Evolutionary conservation across 345 rosid genomes (phyloP), one percentile per base, ranked within the genome.

Genomic region (Raphanus raphanistrum): DNA sequence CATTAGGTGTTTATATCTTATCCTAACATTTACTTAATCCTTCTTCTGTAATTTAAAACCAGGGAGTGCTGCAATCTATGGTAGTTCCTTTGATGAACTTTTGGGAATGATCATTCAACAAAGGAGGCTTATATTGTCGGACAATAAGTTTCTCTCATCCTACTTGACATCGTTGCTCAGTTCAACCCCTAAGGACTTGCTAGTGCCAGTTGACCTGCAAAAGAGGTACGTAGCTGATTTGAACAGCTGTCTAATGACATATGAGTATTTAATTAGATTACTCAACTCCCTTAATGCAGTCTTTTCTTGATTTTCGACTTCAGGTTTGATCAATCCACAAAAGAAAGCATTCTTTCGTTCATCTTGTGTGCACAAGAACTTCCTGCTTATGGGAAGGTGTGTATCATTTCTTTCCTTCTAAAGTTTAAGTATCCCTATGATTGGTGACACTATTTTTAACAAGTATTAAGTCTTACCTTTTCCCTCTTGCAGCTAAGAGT

Each of bases 361-460:
- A 84, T 92, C 68, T 69, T 60, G 50, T 17, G 74, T 80, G 84
- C 86, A 54, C 81, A 88, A 73, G 85, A 85, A 63, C 87, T 88
- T 64, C 87, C 96, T 68, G 79, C 84, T 48, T 84, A 73, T 85
- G 96, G 90, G 54, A 91, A 92, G 99, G 99, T 94, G 75, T 66
- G 62, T 57, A n/a, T 66, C 61, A 50, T 21, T 21, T 21, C 12
- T 50, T 21, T 65, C 21, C 70, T 52, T 73, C n/a, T 36, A 45
- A 60, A 66, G 59, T 45, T 27, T 25, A 57, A 66, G 16, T 12
- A 32, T 73, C 17, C n/a, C 11, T 48, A 33, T 54, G 17, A 57
- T 50, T 25, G 33, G 59, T 67, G 70, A 60, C 63, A 67, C 73
- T 33, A 21, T 21, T 21, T 21, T 21, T 21, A 21, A 21, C 21